These are phyloP conservation scores for Biscogniauxia mediterranea DNA, from an alignment of 2,329 filamentous ascomycete genomes.

Conservation along the genomic window DNA sequence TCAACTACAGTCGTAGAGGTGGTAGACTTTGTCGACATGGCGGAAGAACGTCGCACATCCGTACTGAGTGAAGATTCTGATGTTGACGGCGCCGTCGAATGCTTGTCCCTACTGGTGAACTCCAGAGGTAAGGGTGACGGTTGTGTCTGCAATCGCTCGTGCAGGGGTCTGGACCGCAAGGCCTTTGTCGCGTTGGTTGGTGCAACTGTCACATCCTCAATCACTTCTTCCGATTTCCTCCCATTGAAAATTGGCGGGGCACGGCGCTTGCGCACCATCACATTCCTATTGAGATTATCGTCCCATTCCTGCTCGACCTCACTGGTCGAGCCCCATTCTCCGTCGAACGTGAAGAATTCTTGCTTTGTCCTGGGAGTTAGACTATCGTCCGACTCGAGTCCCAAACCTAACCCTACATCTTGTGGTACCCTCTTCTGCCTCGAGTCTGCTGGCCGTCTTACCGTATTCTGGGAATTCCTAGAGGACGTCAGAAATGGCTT, in stretches of 20 bases:
- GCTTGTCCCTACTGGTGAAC: slow-evolving; percentile 28
- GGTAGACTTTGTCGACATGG: slow-evolving; percentile 53
- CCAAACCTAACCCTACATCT: slow-evolving; percentile 43
- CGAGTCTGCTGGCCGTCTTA: slow-evolving; percentile 38
- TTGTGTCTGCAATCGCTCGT: slow-evolving; percentile 40
- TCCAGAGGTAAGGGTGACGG: slow-evolving; percentile 35
- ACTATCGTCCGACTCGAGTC: slow-evolving; percentile 40
- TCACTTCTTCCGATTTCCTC: slow-evolving; percentile 36
- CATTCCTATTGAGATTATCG: slow-evolving; percentile 51
- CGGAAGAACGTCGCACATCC: slow-evolving; percentile 51
- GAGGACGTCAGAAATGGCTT: slow-evolving; percentile 40
- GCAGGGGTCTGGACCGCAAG: slow-evolving; percentile 46
- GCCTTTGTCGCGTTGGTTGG: slow-evolving; percentile 53
- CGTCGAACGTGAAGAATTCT: slow-evolving; percentile 57
- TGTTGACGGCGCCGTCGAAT: slow-evolving; percentile 34
- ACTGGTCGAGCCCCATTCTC: slow-evolving; percentile 51
- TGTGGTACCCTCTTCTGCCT: slow-evolving; percentile 30
- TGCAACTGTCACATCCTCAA: slow-evolving; percentile 47
- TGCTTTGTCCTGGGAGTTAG: slow-evolving; percentile 43
- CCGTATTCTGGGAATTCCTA: slow-evolving; percentile 44
- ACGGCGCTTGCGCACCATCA: slow-evolving; percentile 49
- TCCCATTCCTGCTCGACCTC: slow-evolving; percentile 57
- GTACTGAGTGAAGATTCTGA: slow-evolving; percentile 41
- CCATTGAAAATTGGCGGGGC: slow-evolving; percentile 30
- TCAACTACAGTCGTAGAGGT: slow-evolving; percentile 55